Evolutionary conservation across 768 basidiomycete species (phyloP).

Genomic region (Sporobolomyces phaffii): DNA sequence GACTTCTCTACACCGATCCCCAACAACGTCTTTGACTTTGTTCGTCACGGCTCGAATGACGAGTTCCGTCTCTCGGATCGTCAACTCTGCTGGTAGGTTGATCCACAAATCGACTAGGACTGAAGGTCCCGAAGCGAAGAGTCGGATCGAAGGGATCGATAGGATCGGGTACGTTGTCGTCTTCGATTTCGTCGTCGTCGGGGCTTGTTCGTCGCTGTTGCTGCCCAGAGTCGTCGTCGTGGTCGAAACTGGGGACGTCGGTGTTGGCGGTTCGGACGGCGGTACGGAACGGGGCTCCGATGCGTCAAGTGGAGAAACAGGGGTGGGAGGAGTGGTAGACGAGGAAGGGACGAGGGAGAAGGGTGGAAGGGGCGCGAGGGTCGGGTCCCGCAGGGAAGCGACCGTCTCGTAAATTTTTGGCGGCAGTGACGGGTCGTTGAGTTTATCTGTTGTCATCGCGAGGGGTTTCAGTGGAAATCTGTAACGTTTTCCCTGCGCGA

Average conservation of each 20-base stretch:
- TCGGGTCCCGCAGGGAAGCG: slow-evolving; percentile 54
- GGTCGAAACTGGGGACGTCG: too few species aligned
- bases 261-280: too few species aligned
- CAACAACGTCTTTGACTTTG: not conserved
- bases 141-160: slow-evolving; percentile 53
- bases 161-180: slow-evolving; percentile 40
- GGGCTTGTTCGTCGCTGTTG: slow-evolving; percentile 41
- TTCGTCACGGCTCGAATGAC: slow-evolving; percentile 59
- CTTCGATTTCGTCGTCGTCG: slow-evolving; percentile 11
- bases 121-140: slow-evolving; percentile 70
- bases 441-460: slow-evolving; percentile 54
- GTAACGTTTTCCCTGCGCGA: too few species aligned
- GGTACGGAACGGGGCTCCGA: too few species aligned
- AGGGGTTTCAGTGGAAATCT: not conserved
- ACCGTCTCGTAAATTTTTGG: slow-evolving; percentile 67
- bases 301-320: not conserved
- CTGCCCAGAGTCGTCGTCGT: too few species aligned
- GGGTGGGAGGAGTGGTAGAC: not conserved
- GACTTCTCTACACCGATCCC: slow-evolving; percentile 34
- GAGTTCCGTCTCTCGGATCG: slow-evolving; percentile 56
- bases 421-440: slow-evolving; percentile 85
- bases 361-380: slow-evolving; percentile 55
- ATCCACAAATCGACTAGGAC: slow-evolving; percentile 77
- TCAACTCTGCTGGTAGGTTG: slow-evolving; percentile 58
- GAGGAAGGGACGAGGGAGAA: not conserved